Evolutionary conservation across 441 rosid species (phyloP).

Genomic region (Aquilaria agallochum): DNA sequence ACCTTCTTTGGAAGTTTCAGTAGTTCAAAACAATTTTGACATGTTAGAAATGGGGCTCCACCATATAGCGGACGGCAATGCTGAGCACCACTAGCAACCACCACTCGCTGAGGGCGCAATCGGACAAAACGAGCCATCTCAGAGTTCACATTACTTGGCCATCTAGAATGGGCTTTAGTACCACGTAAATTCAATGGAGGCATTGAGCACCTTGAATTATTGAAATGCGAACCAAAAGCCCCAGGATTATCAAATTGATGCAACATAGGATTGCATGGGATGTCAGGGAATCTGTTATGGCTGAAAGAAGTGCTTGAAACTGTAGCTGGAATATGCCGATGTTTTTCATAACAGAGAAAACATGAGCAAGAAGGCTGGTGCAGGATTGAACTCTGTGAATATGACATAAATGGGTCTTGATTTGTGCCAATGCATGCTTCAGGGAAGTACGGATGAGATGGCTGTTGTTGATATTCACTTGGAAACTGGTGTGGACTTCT

Average conservation of each 20-base stretch:
- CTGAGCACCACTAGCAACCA: slow-evolving; percentile 36
- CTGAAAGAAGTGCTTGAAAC: slow-evolving; percentile 36
- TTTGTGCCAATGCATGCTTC: slow-evolving; percentile 34
- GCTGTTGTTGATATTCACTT: slow-evolving; percentile 24
- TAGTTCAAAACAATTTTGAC: slow-evolving; percentile 60
- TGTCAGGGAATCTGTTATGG: slow-evolving; percentile 41
- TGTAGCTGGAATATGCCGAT: slow-evolving; percentile 39
- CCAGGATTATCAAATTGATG: slow-evolving; percentile 37
- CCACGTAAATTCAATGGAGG: slow-evolving; percentile 31
- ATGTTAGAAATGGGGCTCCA: slow-evolving; percentile 71
- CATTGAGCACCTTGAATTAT: slow-evolving; percentile 30
- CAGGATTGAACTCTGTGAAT: slow-evolving; percentile 28
- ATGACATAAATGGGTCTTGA: slow-evolving; percentile 44
- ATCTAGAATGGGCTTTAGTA: slow-evolving; percentile 39
- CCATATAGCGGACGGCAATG: slow-evolving; percentile 53
- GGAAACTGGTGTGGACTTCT: slow-evolving; percentile 40
- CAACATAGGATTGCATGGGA: slow-evolving; percentile 30
- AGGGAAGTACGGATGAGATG: slow-evolving; percentile 37
- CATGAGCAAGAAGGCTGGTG: slow-evolving; percentile 73
- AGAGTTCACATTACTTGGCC: slow-evolving; percentile 49
- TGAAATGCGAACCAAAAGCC: slow-evolving; percentile 36
- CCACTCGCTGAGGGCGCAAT: slow-evolving; percentile 31
- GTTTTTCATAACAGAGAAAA: slow-evolving; percentile 49
- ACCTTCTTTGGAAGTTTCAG: slow-evolving; percentile 55
- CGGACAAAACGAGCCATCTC: slow-evolving; percentile 38